These are phyloP conservation scores for Tolypocladium sp. DNA, from an alignment of 2,329 filamentous ascomycete species.

Conservation along the genomic window DNA sequence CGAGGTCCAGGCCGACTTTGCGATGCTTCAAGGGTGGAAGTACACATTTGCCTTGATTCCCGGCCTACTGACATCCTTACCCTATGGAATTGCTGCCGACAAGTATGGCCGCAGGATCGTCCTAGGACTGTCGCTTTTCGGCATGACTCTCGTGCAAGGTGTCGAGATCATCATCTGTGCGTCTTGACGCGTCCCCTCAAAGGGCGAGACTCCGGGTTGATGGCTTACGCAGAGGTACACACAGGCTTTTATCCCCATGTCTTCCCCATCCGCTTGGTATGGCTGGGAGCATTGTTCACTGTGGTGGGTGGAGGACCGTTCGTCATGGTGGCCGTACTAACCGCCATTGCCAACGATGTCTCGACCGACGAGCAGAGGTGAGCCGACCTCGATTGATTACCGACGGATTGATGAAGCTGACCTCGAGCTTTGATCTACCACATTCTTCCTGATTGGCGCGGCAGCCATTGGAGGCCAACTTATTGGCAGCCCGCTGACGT, in stretches of 20 bases:
- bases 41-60: not conserved
- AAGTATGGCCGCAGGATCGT: not conserved
- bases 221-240: not conserved
- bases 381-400: not conserved
- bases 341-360: not conserved
- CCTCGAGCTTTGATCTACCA: not conserved
- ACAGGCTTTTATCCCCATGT: not conserved
- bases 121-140: not conserved
- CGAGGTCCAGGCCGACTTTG: not conserved
- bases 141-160: not conserved
- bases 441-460: not conserved
- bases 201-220: not conserved
- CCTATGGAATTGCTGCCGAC: constrained; percentile 1
- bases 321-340: not conserved
- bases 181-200: not conserved
- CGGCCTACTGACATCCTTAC: not conserved
- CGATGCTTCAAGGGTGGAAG: not conserved
- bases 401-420: not conserved
- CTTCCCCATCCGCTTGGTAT: not conserved
- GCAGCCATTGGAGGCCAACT: not conserved
- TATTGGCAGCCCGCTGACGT: not conserved
- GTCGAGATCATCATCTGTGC: not conserved
- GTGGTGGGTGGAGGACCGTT: not conserved
- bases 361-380: not conserved
- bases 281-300: not conserved